A percentile compares a stretch with the other conserved stretches of the same genome.
phyloP scores from a whole-genome alignment of 805 yeast species.

The Wickerhamomyces queroliae region DNA sequence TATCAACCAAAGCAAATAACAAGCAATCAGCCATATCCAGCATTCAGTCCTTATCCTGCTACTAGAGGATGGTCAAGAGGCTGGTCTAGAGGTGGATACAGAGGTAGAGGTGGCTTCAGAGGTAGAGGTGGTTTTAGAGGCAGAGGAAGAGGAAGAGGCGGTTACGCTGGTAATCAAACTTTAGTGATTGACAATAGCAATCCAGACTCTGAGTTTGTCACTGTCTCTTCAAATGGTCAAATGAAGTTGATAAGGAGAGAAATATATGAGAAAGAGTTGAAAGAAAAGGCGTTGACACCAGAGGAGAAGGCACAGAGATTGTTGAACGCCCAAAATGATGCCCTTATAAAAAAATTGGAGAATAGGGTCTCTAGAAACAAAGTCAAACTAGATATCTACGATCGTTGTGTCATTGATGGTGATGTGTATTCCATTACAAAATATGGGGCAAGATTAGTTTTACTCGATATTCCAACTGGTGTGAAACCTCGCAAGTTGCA shows the following conservation, averaged over 20 bases:
- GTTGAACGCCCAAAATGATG: slow-evolving; percentile 11
- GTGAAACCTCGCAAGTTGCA: slow-evolving; percentile 12
- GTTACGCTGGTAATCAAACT: no score
- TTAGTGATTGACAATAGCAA: slow-evolving; percentile 22
- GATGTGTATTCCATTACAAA: slow-evolving; percentile 37
- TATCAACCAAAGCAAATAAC: not conserved
- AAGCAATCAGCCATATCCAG: not conserved
- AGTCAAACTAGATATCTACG: slow-evolving; percentile 36
- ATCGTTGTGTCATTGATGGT: slow-evolving; percentile 36
- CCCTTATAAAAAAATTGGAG: slow-evolving; percentile 15
- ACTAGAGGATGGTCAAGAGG: not conserved
- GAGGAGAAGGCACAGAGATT: slow-evolving; percentile 20
- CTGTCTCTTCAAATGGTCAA: slow-evolving; percentile 30
- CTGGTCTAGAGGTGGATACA: not conserved
- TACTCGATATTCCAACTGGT: slow-evolving; percentile 24
- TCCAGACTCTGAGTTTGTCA: slow-evolving; percentile 21
- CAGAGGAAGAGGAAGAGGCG: slow-evolving; percentile 22
- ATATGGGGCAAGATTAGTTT: slow-evolving; percentile 35
- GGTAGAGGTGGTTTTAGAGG: slow-evolving; percentile 19
- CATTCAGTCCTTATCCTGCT: not conserved
- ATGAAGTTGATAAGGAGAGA: slow-evolving; percentile 33
- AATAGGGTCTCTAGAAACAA: slow-evolving; percentile 24
- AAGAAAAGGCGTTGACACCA: slow-evolving; percentile 14
- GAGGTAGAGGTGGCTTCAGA: slow-evolving; percentile 5
- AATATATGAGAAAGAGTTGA: slow-evolving; percentile 28